Evolutionary conservation across 2,329 filamentous ascomycete species (phyloP), one percentile per base, ranked within the genome.

Genomic region (Mycosphaerella sp.): DNA sequence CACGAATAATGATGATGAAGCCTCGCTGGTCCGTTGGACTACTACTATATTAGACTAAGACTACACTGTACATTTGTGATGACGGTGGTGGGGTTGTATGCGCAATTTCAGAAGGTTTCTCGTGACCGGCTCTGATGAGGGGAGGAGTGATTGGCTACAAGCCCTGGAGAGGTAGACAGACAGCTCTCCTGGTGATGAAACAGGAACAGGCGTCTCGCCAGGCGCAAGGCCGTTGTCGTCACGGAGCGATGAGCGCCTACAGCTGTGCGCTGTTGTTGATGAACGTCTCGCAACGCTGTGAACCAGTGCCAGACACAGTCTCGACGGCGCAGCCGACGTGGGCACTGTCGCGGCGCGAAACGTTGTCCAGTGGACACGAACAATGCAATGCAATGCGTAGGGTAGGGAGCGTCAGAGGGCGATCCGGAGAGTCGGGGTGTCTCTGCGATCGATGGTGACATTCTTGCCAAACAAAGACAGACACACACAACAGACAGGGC

Each of bases 111-210:
- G 17, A 25, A 41, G 14, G 28, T 50, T 17, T 6, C 41, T 44
- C 41, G 25, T 44, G 47, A 21, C 14, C 47, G 25, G 9, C 25
- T 30, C 18, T 44, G 32, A 44, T 21, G 18, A 32, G 30, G 39
- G 18, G 28, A n/a, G 27, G 30, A 36, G 21, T 28, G 10, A 49
- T 50, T 44, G 48, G 41, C 48, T 44, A 18, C 3, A n/a, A 32
- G 30, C 37, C 1, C 8, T 36, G 46, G 13, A 35, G 39, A 36
- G 39, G 39, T 39, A 17, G 39, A n/a, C 47, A 14, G 48, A 41
- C 27, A 49, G 46, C 40, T 49, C 39, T 47, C 46, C 32, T 42
- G 41, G 34, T 16, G 12, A 27, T 50, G 48, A 50, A 44, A 50
- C 21, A 21, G 21, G 21, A 21, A 21, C 48, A 34, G 13, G 39